A percentile compares a stretch with the other conserved stretches of the same genome.
phyloP scores from a whole-genome alignment of 2,329 filamentous ascomycete species.

The Nemania sp. region DNA sequence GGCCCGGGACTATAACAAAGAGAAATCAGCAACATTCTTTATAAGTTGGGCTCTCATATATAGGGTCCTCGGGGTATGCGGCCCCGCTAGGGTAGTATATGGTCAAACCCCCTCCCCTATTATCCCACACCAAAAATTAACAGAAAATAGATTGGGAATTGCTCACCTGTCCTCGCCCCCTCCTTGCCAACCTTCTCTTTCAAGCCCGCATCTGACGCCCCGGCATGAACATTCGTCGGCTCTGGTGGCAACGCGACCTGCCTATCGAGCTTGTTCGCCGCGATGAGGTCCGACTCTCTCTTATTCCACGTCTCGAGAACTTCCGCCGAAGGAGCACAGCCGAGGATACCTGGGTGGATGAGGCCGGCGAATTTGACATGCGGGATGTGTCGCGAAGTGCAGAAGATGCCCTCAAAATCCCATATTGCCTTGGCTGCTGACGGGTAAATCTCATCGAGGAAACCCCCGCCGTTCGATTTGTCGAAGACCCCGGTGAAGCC shows the following conservation, averaged over 20 bases:
- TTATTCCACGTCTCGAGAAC: conserved; percentile 85
- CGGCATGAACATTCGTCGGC: conserved; percentile 78
- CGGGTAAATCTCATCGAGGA: conserved; percentile 88
- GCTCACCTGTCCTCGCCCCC: conserved; percentile 75
- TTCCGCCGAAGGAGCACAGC: conserved; percentile 84
- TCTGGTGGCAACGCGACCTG: conserved; percentile 83
- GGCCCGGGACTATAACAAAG: conserved; percentile 70
- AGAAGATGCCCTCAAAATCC: conserved; percentile 70
- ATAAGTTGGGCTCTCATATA: too few species aligned
- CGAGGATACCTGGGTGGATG: conserved; percentile 92
- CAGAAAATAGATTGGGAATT: not conserved
- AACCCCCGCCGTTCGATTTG: conserved; percentile 85
- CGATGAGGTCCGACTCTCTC: conserved; percentile 84
- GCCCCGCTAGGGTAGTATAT: not conserved
- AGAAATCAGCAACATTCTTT: conserved; percentile 7
- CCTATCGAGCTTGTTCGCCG: conserved; percentile 72
- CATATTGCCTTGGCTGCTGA: conserved; percentile 74
- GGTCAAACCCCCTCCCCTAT: not conserved
- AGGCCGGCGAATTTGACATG: conserved; percentile 88
- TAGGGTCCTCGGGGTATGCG: not conserved
- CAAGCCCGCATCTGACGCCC: conserved; percentile 67
- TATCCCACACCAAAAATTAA: not conserved
- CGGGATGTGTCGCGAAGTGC: conserved; percentile 86
- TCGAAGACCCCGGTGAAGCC: conserved; percentile 89
- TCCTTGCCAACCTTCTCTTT: conserved; percentile 78